Conservation (phyloP, 257 asterid species). For the Nicotiana noctiflora region DNA sequence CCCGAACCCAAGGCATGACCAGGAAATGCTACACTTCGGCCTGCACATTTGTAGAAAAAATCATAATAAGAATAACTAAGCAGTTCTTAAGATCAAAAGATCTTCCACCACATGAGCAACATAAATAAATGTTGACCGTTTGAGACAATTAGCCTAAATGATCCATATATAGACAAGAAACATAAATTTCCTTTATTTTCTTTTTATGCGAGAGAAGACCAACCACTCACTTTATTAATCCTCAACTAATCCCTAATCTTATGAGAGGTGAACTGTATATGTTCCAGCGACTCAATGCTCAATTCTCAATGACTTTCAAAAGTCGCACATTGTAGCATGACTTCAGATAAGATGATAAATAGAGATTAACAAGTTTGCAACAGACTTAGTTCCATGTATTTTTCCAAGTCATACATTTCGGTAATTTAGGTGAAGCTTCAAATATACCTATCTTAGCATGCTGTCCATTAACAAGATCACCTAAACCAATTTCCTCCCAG, state of each 20-base stretch:
- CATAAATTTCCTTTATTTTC: neutral
- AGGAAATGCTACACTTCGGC: constrained; percentile 97
- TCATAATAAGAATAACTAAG: neutral
- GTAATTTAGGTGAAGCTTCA: neutral
- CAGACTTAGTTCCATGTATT: neutral
- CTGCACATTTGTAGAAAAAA: constrained; percentile 35
- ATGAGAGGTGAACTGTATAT: neutral
- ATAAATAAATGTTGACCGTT: neutral
- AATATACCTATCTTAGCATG: constrained; percentile 86
- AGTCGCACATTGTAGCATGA: neutral
- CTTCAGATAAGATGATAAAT: neutral
- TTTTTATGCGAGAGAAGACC: neutral
- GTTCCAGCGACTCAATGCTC: neutral
- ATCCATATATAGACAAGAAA: neutral
- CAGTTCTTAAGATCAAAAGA: neutral
- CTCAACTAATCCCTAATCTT: neutral
- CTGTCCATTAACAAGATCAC: constrained; percentile 89
- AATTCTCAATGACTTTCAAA: neutral
- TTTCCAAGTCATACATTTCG: constrained; percentile 10
- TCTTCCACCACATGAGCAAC: neutral
- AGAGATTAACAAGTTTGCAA: neutral
- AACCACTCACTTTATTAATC: neutral
- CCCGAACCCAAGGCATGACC: constrained; percentile 98
- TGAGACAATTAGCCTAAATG: neutral
- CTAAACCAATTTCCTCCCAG: constrained; percentile 95